phyloP scores from a whole-genome alignment of 148 eudicot species.

The Rhododendron griersonianum region DNA sequence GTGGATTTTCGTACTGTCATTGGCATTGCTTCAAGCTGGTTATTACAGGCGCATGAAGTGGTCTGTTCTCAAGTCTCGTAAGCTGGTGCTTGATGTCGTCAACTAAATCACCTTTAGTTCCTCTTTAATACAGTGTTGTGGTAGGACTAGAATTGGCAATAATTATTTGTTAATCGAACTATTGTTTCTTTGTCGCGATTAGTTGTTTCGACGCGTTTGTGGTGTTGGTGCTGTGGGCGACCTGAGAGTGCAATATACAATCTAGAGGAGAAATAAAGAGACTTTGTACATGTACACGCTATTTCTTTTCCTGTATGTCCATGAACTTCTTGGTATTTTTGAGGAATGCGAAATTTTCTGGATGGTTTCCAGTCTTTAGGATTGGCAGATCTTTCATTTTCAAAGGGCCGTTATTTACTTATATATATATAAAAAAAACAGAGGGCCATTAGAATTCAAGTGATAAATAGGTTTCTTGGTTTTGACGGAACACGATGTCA shows the following conservation, averaged over 20 bases:
- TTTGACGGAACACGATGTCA: too few species aligned
- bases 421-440: too few species aligned
- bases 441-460: background rate
- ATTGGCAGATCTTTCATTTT: background rate
- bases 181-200: background rate
- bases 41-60: conserved; percentile 96
- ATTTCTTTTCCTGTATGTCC: background rate
- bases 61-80: conserved; percentile 91
- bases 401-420: background rate
- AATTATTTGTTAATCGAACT: background rate
- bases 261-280: conserved; percentile 4
- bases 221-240: background rate
- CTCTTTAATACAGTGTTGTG: background rate
- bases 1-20: conserved; percentile 90
- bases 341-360: background rate
- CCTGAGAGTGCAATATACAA: background rate
- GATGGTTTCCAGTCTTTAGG: background rate
- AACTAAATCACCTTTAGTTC: conserved; percentile 38
- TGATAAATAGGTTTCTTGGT: background rate
- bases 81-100: conserved; percentile 84
- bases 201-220: background rate
- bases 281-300: conserved; percentile 5
- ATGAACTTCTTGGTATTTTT: background rate
- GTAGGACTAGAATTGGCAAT: conserved; percentile 9
- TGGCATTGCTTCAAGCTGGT: conserved; percentile 94